Conservation (phyloP, 108 stramenopile genomes). For the Cyclotella sp. region DNA sequence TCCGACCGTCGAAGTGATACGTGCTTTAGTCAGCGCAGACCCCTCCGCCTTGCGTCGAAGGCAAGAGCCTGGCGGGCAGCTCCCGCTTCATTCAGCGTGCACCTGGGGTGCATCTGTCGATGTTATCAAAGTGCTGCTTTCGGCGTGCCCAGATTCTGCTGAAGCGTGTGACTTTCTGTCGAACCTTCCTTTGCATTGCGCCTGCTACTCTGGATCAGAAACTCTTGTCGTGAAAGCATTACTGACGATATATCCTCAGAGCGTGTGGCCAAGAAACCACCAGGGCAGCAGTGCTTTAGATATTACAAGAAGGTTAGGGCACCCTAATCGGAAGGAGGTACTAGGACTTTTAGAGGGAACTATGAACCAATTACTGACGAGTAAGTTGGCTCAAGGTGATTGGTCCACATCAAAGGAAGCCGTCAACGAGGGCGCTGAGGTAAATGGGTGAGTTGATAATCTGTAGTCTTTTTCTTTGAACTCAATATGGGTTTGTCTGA, state of each 20-base stretch:
- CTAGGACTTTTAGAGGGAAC: slow-evolving; percentile 50
- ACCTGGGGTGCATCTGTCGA: slow-evolving; percentile 77
- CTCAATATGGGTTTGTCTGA: too few species aligned
- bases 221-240: slow-evolving; percentile 59
- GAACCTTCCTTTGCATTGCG: slow-evolving; percentile 84
- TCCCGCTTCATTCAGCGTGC: slow-evolving; percentile 83
- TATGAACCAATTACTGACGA: slow-evolving; percentile 39
- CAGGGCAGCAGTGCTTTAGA: slow-evolving; percentile 80
- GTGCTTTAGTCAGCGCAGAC: slow-evolving; percentile 63
- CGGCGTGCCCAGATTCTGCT: slow-evolving; percentile 61
- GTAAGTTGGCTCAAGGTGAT: slow-evolving; percentile 19
- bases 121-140: slow-evolving; percentile 59
- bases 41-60: slow-evolving; percentile 60
- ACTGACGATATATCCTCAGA: slow-evolving; percentile 68
- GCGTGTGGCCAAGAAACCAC: slow-evolving; percentile 71
- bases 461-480: not conserved
- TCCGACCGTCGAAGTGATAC: slow-evolving; percentile 71
- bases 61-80: slow-evolving; percentile 77
- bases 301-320: slow-evolving; percentile 73
- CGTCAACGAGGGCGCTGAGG: slow-evolving; percentile 43
- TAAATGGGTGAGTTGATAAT: slow-evolving; percentile 35
- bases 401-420: slow-evolving; percentile 11
- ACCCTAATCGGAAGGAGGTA: slow-evolving; percentile 70
- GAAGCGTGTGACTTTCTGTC: slow-evolving; percentile 72
- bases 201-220: slow-evolving; percentile 80